Evolutionary conservation across 2,329 filamentous ascomycete species (phyloP).

Genomic region (Ilyonectria destructans): DNA sequence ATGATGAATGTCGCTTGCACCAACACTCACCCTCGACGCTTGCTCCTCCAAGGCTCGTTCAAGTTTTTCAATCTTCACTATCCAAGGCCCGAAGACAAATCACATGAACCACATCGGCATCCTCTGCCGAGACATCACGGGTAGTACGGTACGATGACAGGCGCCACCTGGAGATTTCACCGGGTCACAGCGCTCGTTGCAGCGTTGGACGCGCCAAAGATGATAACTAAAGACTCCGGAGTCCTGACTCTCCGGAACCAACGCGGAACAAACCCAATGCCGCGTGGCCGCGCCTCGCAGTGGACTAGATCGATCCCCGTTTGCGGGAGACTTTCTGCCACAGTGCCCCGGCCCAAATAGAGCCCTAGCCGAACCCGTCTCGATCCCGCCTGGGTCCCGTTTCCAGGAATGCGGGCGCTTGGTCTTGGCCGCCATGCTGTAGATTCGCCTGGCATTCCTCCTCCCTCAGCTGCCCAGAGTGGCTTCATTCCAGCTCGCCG

Average conservation of each 20-base stretch:
- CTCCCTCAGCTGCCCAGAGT: too few species aligned
- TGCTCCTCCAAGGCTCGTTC: too few species aligned
- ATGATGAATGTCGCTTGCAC: neutral
- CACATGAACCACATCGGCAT: too few species aligned
- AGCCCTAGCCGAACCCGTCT: neutral
- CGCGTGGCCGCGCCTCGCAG: neutral
- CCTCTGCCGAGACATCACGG: too few species aligned
- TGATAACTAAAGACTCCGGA: neutral
- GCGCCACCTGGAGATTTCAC: too few species aligned
- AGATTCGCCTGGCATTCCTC: constrained; percentile 2
- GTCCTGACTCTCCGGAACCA: neutral
- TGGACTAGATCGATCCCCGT: neutral
- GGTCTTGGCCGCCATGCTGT: neutral
- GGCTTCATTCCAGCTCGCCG: neutral
- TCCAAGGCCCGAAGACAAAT: too few species aligned
- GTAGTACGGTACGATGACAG: too few species aligned
- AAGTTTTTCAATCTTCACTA: too few species aligned
- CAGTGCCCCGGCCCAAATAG: neutral
- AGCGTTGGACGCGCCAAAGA: neutral
- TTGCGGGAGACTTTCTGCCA: neutral
- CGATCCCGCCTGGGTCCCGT: neutral
- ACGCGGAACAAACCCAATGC: neutral
- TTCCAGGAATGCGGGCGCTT: neutral
- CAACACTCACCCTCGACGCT: too few species aligned
- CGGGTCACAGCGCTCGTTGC: neutral